Percentiles rank a stretch among this genome's conserved stretches.
Conservation (phyloP, 2,329 filamentous ascomycete species). For the Xylaria sp. region DNA sequence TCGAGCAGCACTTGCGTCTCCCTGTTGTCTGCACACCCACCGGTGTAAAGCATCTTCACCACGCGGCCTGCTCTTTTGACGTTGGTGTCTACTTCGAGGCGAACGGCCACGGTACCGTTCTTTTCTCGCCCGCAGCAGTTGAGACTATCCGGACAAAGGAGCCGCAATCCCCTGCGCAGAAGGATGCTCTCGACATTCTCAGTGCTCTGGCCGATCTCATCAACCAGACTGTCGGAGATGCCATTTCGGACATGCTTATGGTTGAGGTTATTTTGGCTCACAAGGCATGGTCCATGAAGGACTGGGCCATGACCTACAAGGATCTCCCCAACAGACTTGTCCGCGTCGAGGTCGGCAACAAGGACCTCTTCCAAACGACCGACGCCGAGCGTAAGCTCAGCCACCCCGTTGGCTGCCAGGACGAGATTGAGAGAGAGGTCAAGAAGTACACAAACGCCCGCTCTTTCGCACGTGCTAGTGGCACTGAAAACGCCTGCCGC, state of each 20-base stretch:
- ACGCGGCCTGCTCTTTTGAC: constrained; percentile 91
- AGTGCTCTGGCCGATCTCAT: constrained; percentile 82
- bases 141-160: constrained; percentile 71
- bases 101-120: constrained; percentile 93
- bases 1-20: constrained; percentile 79
- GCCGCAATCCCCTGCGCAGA: constrained; percentile 86
- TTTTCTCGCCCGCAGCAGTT: constrained; percentile 82
- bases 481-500: constrained; percentile 91
- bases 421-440: constrained; percentile 79
- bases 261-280: constrained; percentile 95
- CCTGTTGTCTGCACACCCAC: constrained; percentile 91
- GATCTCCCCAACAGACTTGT: constrained; percentile 95
- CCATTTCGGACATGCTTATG: constrained; percentile 89
- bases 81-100: constrained; percentile 98
- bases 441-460: constrained; percentile 87
- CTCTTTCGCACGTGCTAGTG: constrained; percentile 85
- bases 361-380: constrained; percentile 81
- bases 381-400: constrained; percentile 87
- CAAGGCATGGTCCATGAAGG: constrained; percentile 82
- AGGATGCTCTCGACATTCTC: constrained; percentile 80
- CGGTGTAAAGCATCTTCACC: constrained; percentile 95
- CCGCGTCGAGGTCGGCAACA: constrained; percentile 81
- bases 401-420: constrained; percentile 72
- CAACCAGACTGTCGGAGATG: constrained; percentile 97
- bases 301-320: constrained; percentile 89